These are phyloP conservation scores for Heterobasidion parviporum DNA, from an alignment of 1,284 basidiomycete species.

Conservation along the genomic window DNA sequence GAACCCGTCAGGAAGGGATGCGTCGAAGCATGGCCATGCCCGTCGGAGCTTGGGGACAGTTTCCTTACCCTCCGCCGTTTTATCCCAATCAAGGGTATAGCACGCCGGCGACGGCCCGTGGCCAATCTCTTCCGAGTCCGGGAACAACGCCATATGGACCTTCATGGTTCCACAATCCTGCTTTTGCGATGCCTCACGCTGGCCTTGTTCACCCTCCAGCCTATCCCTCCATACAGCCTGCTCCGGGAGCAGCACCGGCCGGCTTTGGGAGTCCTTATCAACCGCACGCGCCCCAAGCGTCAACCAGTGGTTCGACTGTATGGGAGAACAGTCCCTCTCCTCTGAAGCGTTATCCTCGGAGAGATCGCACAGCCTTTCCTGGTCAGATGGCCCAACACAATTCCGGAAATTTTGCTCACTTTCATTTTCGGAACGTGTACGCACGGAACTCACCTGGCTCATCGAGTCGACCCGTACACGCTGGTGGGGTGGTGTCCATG, in stretches of 20 bases:
- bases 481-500: slow-evolving; percentile 10
- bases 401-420: not conserved
- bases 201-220: not conserved
- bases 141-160: not conserved
- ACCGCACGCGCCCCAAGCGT: not conserved
- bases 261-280: not conserved
- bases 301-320: not conserved
- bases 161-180: not conserved
- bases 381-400: not conserved
- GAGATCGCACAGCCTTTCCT: not conserved
- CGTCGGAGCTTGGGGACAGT: not conserved
- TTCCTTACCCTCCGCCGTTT: not conserved
- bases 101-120: not conserved
- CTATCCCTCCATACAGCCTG: not conserved
- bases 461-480: slow-evolving; percentile 1
- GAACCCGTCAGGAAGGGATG: slow-evolving; percentile 1
- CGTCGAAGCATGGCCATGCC: not conserved
- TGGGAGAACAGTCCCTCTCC: not conserved
- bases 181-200: not conserved
- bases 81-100: not conserved
- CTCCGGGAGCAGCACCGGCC: not conserved
- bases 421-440: not conserved
- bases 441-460: slow-evolving; percentile 1
- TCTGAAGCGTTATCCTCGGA: not conserved
- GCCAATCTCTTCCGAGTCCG: not conserved